Base-by-base conservation (phyloP, 768 basidiomycete genomes). In the Xerocomus spinulosus region DNA sequence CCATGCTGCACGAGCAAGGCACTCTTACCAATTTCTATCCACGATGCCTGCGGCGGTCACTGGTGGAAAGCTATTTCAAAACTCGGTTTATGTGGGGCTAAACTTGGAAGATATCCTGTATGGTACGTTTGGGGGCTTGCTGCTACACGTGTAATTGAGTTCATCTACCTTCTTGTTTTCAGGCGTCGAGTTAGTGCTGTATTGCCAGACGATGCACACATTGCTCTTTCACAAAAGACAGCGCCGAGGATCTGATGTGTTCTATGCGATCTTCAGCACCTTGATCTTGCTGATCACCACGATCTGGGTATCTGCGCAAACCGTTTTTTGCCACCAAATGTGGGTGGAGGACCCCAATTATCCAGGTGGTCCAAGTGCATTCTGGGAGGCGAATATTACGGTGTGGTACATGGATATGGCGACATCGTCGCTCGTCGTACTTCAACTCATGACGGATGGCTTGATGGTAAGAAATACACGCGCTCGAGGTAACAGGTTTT, bases 361-460 rank as follows among this genome's bases (percentile, higher is more conserved):
- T 21, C 69, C 68, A 6, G 64, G 64, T 2, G 69, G 68, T 49
- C 63, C 15, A 37, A 40, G 23, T 48, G 58, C 20, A 10, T 40
- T 25, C 32, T 47, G 39, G 42, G 60, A 51, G 7, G 40, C 53
- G 10, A 49, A 55, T 4, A 41, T 47, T 2, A 34, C 38, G 1
- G 56, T 57, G 44, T 49, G 64, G 53, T 50, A 43, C 23, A 37
- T 43, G 18, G 62, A 55, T 1, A 35, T 61, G 21, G 61, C 58
- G 4, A 52, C 58, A 13, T 35, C 46, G 3, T 54, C 59, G 3
- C 49, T 58, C 9, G 43, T 65, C 30, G 40, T 58, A n/a, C 50
- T 67, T 9, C 66, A 68, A 5, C 57, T 67, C 26, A 46, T 70
- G 49, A 61, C 61, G 9, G 68, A 69, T 38, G 71, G 12, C 2